A percentile compares a stretch with the other conserved stretches of the same genome.
These are phyloP conservation scores for Cotoneaster glaucophyllus DNA, from an alignment of 306 rosid species.

Conservation along the genomic window DNA sequence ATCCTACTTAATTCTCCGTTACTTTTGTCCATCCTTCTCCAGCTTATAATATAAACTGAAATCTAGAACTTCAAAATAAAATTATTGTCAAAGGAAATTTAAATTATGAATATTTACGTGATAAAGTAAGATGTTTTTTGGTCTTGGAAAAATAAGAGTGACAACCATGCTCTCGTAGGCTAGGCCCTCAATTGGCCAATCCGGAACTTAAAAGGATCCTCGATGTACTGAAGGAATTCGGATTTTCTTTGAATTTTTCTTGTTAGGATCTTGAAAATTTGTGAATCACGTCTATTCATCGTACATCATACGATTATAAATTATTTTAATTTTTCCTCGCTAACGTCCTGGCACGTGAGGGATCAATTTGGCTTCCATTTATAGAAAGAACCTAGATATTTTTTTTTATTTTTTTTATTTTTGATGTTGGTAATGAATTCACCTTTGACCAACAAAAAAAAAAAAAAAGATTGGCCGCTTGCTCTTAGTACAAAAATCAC, in stretches of 20 bases:
- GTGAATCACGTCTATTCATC: accelerated
- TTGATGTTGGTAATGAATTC: no score
- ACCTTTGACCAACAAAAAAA: no score
- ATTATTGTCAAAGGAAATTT: no score
- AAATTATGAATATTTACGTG: no score
- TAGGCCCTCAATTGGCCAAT: background rate
- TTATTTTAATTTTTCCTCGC: background rate
- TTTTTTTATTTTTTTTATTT: background rate
- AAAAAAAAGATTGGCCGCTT: background rate
- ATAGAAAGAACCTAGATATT: background rate
- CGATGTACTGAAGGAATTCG: background rate
- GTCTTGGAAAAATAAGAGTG: no score
- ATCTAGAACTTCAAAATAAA: no score
- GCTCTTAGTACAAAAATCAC: background rate
- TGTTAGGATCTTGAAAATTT: no score
- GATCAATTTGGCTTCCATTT: background rate
- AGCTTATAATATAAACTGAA: no score
- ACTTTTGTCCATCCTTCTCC: no score
- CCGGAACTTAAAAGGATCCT: background rate
- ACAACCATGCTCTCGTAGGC: background rate
- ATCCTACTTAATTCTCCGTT: background rate
- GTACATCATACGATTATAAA: no score
- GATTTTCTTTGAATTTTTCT: no score
- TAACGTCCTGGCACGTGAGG: background rate
- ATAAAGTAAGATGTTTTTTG: no score